phyloP scores from a whole-genome alignment of 1,139 yeast species.

The Hemisphaericaspora xylofermentans region DNA sequence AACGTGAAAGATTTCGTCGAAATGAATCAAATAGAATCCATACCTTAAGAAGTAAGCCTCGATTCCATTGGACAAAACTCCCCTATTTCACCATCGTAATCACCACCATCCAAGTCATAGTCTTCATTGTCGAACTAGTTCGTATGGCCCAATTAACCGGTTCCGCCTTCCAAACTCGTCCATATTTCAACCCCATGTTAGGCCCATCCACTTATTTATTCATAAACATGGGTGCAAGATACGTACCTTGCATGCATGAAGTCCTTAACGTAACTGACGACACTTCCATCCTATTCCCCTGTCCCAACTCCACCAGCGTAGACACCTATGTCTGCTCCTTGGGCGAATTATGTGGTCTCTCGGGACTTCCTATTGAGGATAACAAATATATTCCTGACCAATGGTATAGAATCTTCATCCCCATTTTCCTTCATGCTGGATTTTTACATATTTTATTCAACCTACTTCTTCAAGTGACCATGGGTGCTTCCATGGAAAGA shows the following conservation, averaged over 20 bases:
- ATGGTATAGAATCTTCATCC: conserved; percentile 70
- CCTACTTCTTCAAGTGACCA: conserved; percentile 55
- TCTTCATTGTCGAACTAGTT: conserved; percentile 68
- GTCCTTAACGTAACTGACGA: conserved; percentile 53
- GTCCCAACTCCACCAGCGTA: conserved; percentile 64
- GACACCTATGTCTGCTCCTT: conserved; percentile 58
- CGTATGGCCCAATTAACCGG: conserved; percentile 63
- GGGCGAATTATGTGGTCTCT: conserved; percentile 61
- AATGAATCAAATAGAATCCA: conserved; percentile 30
- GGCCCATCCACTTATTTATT: conserved; percentile 74
- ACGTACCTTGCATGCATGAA: conserved; percentile 68
- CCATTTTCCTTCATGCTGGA: conserved; percentile 78
- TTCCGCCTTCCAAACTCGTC: conserved; percentile 66
- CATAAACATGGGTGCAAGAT: conserved; percentile 71
- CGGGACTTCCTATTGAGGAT: conserved; percentile 38
- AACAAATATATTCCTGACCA: conserved; percentile 50
- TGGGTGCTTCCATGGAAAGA: conserved; percentile 65
- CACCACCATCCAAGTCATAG: conserved; percentile 52
- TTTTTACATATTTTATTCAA: conserved; percentile 69
- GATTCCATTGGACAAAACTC: conserved; percentile 44
- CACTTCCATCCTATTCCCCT: conserved; percentile 53
- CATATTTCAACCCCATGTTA: conserved; percentile 76
- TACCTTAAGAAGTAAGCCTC: conserved; percentile 31
- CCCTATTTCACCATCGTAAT: conserved; percentile 50
- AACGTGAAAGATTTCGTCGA: conserved; percentile 14